Evolutionary conservation across 2,329 filamentous ascomycete genomes (phyloP).

Genomic region (Helotiales sp.): DNA sequence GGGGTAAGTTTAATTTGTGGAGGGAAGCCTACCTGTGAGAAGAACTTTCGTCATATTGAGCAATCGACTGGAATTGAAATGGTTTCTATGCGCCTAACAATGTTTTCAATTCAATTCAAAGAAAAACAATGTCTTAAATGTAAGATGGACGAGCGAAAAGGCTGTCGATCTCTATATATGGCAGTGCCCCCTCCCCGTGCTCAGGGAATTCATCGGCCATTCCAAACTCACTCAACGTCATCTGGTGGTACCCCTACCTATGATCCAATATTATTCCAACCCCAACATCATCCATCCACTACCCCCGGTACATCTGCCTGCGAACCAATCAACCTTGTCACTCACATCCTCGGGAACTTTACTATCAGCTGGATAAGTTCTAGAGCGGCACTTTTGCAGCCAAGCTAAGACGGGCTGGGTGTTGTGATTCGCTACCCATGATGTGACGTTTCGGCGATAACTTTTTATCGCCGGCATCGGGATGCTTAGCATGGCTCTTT

Average conservation of each 20-base stretch:
- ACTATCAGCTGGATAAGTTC: background rate
- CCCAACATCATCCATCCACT: background rate
- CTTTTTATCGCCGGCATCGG: background rate
- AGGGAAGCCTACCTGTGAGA: slow-evolving; percentile 28
- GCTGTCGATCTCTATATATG: too few relatives aligned
- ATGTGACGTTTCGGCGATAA: slow-evolving; percentile 2
- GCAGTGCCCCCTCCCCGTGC: background rate
- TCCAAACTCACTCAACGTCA: background rate
- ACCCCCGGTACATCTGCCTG: background rate
- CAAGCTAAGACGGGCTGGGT: background rate
- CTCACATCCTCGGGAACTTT: background rate
- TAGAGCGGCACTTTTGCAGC: background rate
- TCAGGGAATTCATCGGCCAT: background rate
- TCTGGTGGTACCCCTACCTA: too few relatives aligned
- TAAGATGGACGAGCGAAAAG: background rate
- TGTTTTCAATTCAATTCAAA: background rate
- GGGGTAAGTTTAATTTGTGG: slow-evolving; percentile 12
- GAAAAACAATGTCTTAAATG: background rate
- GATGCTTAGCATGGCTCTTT: background rate
- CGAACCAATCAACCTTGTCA: background rate
- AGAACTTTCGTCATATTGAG: slow-evolving; percentile 35
- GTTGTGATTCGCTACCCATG: background rate
- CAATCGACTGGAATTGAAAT: too few relatives aligned
- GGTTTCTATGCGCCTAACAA: too few relatives aligned
- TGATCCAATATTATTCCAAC: too few relatives aligned